Conservation (phyloP, 495 filamentous ascomycete species). For the Amphirosellinia nigrospora region DNA sequence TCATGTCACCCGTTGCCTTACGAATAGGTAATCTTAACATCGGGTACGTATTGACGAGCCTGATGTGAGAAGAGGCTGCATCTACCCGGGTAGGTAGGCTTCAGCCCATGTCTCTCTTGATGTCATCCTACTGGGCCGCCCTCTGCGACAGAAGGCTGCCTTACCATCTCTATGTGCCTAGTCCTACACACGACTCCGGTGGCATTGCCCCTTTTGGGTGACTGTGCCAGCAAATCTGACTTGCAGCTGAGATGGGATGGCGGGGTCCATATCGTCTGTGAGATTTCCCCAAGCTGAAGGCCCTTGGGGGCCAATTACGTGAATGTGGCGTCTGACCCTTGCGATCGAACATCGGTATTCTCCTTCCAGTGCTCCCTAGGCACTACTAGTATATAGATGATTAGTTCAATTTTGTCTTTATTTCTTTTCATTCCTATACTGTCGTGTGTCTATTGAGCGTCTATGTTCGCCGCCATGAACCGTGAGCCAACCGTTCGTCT, state of each 20-base stretch:
- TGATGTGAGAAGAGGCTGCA: not conserved
- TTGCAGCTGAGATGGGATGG: slow-evolving; percentile 16
- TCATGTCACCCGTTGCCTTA: not conserved
- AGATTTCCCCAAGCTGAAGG: slow-evolving; percentile 14
- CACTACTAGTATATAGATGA: not conserved
- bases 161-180: slow-evolving; percentile 6
- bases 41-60: slow-evolving; percentile 5
- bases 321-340: slow-evolving; percentile 5
- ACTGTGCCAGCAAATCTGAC: slow-evolving; percentile 2
- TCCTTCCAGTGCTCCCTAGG: not conserved
- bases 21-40: not conserved
- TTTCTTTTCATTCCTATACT: slow-evolving; percentile 24
- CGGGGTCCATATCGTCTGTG: slow-evolving; percentile 11
- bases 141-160: slow-evolving; percentile 12
- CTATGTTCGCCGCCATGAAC: slow-evolving; percentile 24
- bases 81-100: not conserved
- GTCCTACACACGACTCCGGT: slow-evolving; percentile 1
- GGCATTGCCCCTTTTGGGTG: slow-evolving; percentile 18
- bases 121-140: slow-evolving; percentile 9
- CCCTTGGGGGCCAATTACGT: not conserved
- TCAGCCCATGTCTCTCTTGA: slow-evolving; percentile 17
- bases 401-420: slow-evolving; percentile 22
- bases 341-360: not conserved
- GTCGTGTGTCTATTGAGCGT: slow-evolving; percentile 27
- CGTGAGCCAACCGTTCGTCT: slow-evolving; percentile 20